Evolutionary conservation across 495 filamentous ascomycete genomes (phyloP).

Genomic region (Peziza echinospora): DNA sequence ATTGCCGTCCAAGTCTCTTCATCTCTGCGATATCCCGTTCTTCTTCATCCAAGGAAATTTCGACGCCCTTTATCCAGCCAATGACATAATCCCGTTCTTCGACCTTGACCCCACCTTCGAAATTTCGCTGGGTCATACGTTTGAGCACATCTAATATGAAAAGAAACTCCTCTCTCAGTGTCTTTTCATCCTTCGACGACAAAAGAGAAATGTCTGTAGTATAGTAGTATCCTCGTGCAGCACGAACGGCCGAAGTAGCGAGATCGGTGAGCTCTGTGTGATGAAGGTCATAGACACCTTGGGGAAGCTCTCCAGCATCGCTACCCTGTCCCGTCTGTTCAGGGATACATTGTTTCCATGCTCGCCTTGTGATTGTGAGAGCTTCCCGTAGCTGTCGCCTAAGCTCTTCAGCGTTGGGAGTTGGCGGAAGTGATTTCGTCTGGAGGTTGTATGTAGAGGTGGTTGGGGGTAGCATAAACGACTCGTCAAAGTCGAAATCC

Average conservation of each 20-base stretch:
- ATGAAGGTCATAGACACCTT: slow-evolving; percentile 65
- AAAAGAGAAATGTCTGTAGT: slow-evolving; percentile 19
- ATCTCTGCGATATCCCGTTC: slow-evolving; percentile 50
- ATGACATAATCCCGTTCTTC: slow-evolving; percentile 52
- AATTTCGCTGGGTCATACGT: slow-evolving; percentile 68
- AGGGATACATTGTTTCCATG: slow-evolving; percentile 29
- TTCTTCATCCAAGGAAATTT: slow-evolving; percentile 53
- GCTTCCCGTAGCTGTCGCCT: slow-evolving; percentile 50
- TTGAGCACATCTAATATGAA: slow-evolving; percentile 75
- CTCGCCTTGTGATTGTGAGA: slow-evolving; percentile 40
- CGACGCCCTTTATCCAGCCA: slow-evolving; percentile 55
- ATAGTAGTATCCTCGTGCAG: slow-evolving; percentile 77
- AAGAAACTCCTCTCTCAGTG: slow-evolving; percentile 42
- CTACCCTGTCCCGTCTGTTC: slow-evolving; percentile 10
- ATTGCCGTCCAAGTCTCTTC: slow-evolving; percentile 43
- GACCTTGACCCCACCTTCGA: slow-evolving; percentile 55
- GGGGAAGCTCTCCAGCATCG: slow-evolving; percentile 16
- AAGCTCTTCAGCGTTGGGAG: slow-evolving; percentile 58
- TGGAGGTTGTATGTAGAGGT: slow-evolving; percentile 87
- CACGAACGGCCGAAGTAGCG: slow-evolving; percentile 78
- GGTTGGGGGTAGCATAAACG: slow-evolving; percentile 77
- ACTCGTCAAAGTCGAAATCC: slow-evolving; percentile 36
- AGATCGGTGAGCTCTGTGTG: slow-evolving; percentile 81
- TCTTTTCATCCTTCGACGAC: slow-evolving; percentile 16
- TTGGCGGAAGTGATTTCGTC: slow-evolving; percentile 64